Conservation (phyloP, 192 early-diverging fungal species). For the Mortierella hygrophila region DNA sequence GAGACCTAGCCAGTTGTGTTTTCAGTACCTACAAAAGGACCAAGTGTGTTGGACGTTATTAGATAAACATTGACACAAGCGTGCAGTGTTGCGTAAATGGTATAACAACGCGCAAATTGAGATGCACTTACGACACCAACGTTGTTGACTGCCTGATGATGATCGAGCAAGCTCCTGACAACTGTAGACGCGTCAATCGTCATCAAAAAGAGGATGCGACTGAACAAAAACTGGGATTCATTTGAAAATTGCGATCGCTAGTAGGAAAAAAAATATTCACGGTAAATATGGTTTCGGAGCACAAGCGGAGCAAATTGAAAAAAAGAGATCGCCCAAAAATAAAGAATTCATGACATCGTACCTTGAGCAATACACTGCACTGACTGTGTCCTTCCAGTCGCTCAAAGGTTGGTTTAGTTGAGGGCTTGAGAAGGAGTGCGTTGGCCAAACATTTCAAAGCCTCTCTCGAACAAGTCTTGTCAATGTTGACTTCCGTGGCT, state of each 20-base stretch:
- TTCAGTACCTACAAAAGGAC: slow-evolving; percentile 26
- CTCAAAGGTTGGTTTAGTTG: slow-evolving; percentile 60
- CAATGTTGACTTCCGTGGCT: slow-evolving; percentile 32
- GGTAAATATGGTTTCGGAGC: not conserved
- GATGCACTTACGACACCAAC: slow-evolving; percentile 52
- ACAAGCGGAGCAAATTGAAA: not conserved
- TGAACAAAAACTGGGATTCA: slow-evolving; percentile 71
- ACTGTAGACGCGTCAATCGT: slow-evolving; percentile 62
- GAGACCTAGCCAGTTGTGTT: slow-evolving; percentile 45
- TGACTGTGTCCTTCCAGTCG: slow-evolving; percentile 56
- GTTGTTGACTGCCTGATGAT: slow-evolving; percentile 47
- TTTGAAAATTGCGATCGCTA: slow-evolving; percentile 44
- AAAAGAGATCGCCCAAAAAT: not conserved
- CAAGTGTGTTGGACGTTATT: not conserved
- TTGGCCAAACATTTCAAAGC: slow-evolving; percentile 81
- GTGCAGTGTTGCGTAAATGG: not conserved
- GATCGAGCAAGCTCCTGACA: slow-evolving; percentile 58
- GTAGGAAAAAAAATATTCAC: not conserved
- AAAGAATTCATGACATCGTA: slow-evolving; percentile 15
- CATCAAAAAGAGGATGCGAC: slow-evolving; percentile 77
- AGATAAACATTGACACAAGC: slow-evolving; percentile 9
- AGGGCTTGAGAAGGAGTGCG: slow-evolving; percentile 66
- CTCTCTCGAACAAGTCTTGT: slow-evolving; percentile 56
- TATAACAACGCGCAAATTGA: slow-evolving; percentile 1
- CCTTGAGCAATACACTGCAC: slow-evolving; percentile 60